Evolutionary conservation across 371 early-diverging fungal genomes (phyloP).

Genomic region (Mucor racemosus): DNA sequence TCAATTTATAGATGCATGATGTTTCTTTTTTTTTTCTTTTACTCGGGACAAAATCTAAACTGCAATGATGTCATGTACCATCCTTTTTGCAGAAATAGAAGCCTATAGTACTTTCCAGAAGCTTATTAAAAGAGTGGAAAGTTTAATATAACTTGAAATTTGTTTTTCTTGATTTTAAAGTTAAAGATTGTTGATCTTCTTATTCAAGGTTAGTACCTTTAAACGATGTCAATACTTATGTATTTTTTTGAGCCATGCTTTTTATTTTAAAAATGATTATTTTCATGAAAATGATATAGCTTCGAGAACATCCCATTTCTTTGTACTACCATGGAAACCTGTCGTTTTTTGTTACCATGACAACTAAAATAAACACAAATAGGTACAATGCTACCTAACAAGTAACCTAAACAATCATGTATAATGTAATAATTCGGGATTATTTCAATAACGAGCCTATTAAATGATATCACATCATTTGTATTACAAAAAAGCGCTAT

Average conservation of each 20-base stretch:
- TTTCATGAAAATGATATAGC: neutral
- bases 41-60: neutral
- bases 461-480: too few relatives aligned
- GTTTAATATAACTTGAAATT: neutral
- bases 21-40: neutral
- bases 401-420: too few relatives aligned
- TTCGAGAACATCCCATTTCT: neutral
- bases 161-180: neutral
- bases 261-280: neutral
- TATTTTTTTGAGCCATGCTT: too few relatives aligned
- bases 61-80: conserved; percentile 2
- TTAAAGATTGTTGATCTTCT: neutral
- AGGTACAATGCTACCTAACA: too few relatives aligned
- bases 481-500: too few relatives aligned
- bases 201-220: neutral
- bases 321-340: neutral
- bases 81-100: neutral
- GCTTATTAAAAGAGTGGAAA: neutral
- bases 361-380: too few relatives aligned
- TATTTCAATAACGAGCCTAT: too few relatives aligned
- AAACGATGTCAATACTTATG: neutral
- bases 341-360: too few relatives aligned
- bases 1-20: neutral
- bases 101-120: conserved; percentile 12
- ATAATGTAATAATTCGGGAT: too few relatives aligned